These are phyloP conservation scores for Gonium pectorale DNA, from an alignment of 139 green algal species.

Conservation along the genomic window DNA sequence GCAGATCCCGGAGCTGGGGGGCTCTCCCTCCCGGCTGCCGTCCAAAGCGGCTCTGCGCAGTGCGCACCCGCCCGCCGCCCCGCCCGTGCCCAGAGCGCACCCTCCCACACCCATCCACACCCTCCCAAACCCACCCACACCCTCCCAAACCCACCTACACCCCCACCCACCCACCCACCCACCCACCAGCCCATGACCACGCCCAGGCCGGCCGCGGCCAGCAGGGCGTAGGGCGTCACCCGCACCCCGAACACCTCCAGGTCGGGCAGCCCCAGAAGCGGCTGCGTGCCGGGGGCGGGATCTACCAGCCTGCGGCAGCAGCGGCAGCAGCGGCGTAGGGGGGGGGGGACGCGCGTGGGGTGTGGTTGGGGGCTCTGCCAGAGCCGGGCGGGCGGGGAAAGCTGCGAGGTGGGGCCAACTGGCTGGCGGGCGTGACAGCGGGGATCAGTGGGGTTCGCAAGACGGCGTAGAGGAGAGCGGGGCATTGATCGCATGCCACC, in stretches of 20 bases:
- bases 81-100: too few relatives aligned
- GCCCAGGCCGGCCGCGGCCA: background rate
- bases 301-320: constrained; percentile 1
- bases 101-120: background rate
- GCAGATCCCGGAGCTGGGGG: too few relatives aligned
- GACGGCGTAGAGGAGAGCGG: background rate
- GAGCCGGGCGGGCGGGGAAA: background rate
- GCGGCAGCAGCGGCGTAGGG: background rate
- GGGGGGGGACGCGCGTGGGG: background rate
- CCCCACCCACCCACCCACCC: background rate
- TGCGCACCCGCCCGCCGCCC: too few relatives aligned
- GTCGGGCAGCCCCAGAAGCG: constrained; percentile 4
- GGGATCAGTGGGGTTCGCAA: background rate
- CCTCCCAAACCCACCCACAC: background rate
- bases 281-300: background rate
- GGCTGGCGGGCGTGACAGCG: background rate
- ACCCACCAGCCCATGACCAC: constrained; percentile 21
- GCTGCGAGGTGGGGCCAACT: background rate
- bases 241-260: constrained; percentile 16
- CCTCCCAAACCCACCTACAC: background rate
- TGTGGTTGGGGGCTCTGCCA: background rate
- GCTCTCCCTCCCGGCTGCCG: too few relatives aligned
- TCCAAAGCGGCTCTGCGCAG: too few relatives aligned
- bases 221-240: background rate
- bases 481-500: background rate